phyloP scores from a whole-genome alignment of 2,329 filamentous ascomycete species.

The Aspergillus floridensis region DNA sequence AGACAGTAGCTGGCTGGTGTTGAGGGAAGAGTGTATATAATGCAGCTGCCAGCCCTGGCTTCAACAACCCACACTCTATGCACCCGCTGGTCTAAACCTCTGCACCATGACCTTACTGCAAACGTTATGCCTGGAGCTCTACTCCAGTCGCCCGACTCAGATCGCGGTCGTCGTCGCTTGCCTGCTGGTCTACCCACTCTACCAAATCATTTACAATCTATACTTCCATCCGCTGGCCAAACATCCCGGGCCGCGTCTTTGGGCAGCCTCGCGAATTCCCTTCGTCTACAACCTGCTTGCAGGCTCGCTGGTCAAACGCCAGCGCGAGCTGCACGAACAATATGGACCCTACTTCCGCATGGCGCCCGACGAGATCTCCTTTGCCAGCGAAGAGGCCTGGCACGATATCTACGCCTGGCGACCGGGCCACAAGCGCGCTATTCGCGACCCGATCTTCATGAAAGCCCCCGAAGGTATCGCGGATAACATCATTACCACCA shows the following conservation, averaged over 20 bases:
- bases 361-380: conserved; percentile 27
- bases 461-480: background rate
- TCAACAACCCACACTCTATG: too few relatives aligned
- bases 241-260: conserved; percentile 22
- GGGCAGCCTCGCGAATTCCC: conserved; percentile 49
- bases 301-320: conserved; percentile 22
- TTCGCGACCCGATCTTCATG: background rate
- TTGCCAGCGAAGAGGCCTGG: conserved; percentile 25
- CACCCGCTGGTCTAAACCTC: too few relatives aligned
- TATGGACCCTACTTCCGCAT: conserved; percentile 32
- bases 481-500: background rate
- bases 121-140: too few relatives aligned
- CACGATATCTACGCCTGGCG: conserved; percentile 22
- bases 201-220: conserved; percentile 19
- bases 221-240: conserved; percentile 25
- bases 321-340: conserved; percentile 24
- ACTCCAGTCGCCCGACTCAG: background rate
- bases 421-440: background rate
- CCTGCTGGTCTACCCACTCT: conserved; percentile 6
- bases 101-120: too few relatives aligned
- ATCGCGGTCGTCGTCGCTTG: background rate
- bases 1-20: too few relatives aligned
- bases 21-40: too few relatives aligned
- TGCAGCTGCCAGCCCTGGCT: too few relatives aligned
- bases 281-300: conserved; percentile 64